Base-by-base conservation (phyloP, 257 asterid species). In the Solanum pinnatisectum region DNA sequence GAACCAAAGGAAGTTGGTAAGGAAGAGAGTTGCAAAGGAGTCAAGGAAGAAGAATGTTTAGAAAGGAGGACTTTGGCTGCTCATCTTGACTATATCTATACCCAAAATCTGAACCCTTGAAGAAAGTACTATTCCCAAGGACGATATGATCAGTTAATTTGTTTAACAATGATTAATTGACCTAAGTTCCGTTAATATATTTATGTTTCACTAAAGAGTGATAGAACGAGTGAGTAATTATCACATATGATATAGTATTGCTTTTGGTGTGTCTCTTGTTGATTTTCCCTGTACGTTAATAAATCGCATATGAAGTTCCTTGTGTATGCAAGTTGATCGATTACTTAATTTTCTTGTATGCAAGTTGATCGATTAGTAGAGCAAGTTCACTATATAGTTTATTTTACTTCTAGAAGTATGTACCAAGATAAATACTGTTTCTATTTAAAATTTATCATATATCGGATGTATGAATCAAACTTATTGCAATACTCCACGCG, bases 31-130 rank as follows among this genome's bases (percentile, higher is more conserved):
- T 94, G 95, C 92, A 79, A 70, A 23, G 96, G 94, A 78, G 52
- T 92, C 15, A 90, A 90, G 46, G 93, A 33, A 32, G 86, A 82
- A 82, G 97, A 95, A 89, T 95, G 97, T 87, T 91, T 95, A 89
- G 93, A 86, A 95, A 93, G 96, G 83, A 93, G 96, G 71, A 93
- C 97, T 25, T 90, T 93, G 22, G 91, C 77, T 86, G 97, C 97
- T 42, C 97, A 94, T 90, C 67, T 88, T 70, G 98, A 95, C 87
- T 95, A 95, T 88, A 95, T 95, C 88, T 95, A 95, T 33, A 95
- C 98, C 39, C 98, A 95, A 90, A 84, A 82, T 82, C 44, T 30
- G 9, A 82, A 49, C 44, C 86, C 86, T n/a, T 82, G 86, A 82
- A 79, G 65, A n/a, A 36, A 37, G 14, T 79, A 8, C 14, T 8